Percentiles rank a stretch among this genome's conserved stretches.
phyloP scores from a whole-genome alignment of 495 filamentous ascomycete genomes.

The Hyaloscypha finlandica region DNA sequence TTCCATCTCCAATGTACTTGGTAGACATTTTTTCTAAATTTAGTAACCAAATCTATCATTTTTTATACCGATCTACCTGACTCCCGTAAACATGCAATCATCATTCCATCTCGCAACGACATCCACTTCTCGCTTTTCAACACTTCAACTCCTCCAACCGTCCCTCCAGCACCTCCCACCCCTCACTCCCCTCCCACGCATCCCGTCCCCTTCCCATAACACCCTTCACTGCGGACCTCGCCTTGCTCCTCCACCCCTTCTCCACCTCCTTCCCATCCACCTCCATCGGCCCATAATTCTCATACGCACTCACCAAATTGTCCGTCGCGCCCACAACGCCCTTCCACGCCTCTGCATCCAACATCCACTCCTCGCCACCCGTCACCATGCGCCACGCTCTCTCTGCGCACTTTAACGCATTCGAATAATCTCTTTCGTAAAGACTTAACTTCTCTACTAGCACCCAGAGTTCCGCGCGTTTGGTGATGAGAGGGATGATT shows the following conservation, averaged over 20 bases:
- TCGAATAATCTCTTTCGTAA: slow-evolving; percentile 65
- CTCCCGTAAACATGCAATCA: background rate
- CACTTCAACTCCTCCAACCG: slow-evolving; percentile 60
- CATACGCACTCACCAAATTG: slow-evolving; percentile 64
- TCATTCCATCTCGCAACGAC: background rate
- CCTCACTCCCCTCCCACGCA: slow-evolving; percentile 75
- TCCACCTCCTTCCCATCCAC: slow-evolving; percentile 54
- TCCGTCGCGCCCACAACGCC: slow-evolving; percentile 64
- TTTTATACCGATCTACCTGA: background rate
- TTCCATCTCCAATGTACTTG: background rate
- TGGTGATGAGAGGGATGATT: slow-evolving; percentile 81
- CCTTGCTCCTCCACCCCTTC: slow-evolving; percentile 82
- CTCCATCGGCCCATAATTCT: slow-evolving; percentile 60
- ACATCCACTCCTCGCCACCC: slow-evolving; percentile 49
- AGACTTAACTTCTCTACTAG: slow-evolving; percentile 69
- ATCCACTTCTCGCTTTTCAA: background rate
- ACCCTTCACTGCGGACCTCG: slow-evolving; percentile 75
- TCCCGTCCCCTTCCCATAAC: slow-evolving; percentile 82
- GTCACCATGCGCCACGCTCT: slow-evolving; percentile 79
- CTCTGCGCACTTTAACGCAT: slow-evolving; percentile 80
- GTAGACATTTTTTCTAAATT: no score
- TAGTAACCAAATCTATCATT: no score
- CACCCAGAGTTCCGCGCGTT: slow-evolving; percentile 72
- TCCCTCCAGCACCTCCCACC: slow-evolving; percentile 65
- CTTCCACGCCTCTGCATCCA: slow-evolving; percentile 54